Percentiles rank a stretch among this genome's conserved stretches.
phyloP scores from a whole-genome alignment of 2,329 filamentous ascomycete species.

The Colletotrichum gigasporum region DNA sequence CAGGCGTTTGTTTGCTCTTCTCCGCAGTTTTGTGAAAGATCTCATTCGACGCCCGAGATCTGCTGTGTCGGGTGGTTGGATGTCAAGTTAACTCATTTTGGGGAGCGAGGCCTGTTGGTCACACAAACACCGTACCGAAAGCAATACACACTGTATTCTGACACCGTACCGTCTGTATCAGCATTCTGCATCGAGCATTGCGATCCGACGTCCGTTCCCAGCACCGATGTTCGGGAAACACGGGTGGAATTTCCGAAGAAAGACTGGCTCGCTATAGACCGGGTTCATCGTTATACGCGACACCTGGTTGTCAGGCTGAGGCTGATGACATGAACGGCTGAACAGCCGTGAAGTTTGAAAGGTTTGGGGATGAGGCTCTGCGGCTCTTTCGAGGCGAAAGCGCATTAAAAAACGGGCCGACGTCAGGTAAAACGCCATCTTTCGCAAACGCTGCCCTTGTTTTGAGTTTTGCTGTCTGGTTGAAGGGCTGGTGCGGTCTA shows the following conservation, averaged over 20 bases:
- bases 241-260: neutral
- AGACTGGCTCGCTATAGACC: neutral
- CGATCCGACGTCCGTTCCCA: neutral
- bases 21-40: too few relatives aligned
- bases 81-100: too few relatives aligned
- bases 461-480: neutral
- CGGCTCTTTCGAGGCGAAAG: neutral
- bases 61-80: neutral
- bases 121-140: neutral
- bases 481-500: neutral
- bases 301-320: neutral
- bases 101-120: too few relatives aligned
- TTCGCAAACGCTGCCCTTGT: neutral
- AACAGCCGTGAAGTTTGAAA: neutral
- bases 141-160: neutral
- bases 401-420: conserved; percentile 4
- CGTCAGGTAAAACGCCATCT: neutral
- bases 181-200: neutral
- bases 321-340: conserved; percentile 4
- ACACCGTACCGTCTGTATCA: too few relatives aligned
- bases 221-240: neutral
- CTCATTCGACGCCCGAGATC: too few relatives aligned
- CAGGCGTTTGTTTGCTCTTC: neutral
- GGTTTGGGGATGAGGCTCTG: conserved; percentile 4
- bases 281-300: neutral